A percentile compares a stretch with the other conserved stretches of the same genome.
These are phyloP conservation scores for Penicillium sp. DNA, from an alignment of 2,329 filamentous ascomycete species.

Conservation along the genomic window DNA sequence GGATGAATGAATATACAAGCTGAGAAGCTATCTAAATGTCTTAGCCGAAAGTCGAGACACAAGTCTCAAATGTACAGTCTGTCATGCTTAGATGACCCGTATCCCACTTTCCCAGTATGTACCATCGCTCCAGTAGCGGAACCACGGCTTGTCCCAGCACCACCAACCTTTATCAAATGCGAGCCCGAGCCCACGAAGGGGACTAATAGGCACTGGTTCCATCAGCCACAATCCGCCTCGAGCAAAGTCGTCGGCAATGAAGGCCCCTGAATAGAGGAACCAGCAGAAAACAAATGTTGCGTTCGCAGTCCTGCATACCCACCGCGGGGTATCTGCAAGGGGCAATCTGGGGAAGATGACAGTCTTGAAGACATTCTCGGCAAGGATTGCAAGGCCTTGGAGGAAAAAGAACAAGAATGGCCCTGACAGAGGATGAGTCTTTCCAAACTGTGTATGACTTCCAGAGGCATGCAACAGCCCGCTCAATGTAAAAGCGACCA, in stretches of 20 bases:
- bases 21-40: neutral
- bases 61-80: neutral
- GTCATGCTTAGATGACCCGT: conserved; percentile 33
- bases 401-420: conserved; percentile 71
- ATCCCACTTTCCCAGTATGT: conserved; percentile 67
- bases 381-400: conserved; percentile 66
- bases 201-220: conserved; percentile 79
- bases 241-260: conserved; percentile 77
- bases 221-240: conserved; percentile 75
- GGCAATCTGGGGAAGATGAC: conserved; percentile 40
- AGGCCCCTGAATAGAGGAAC: conserved; percentile 67
- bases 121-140: conserved; percentile 63
- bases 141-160: conserved; percentile 64
- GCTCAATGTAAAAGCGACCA: conserved; percentile 42
- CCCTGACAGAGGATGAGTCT: conserved; percentile 58
- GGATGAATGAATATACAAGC: neutral
- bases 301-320: conserved; percentile 60
- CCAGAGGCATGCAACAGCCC: conserved; percentile 68
- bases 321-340: conserved; percentile 47
- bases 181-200: conserved; percentile 67
- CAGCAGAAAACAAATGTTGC: conserved; percentile 65
- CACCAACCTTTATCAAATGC: conserved; percentile 66
- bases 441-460: conserved; percentile 67
- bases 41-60: neutral
- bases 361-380: conserved; percentile 56